Percentiles rank a stretch among this genome's conserved stretches.
phyloP scores from a whole-genome alignment of 192 early-diverging fungal species.

The Gaertneriomyces sp. region DNA sequence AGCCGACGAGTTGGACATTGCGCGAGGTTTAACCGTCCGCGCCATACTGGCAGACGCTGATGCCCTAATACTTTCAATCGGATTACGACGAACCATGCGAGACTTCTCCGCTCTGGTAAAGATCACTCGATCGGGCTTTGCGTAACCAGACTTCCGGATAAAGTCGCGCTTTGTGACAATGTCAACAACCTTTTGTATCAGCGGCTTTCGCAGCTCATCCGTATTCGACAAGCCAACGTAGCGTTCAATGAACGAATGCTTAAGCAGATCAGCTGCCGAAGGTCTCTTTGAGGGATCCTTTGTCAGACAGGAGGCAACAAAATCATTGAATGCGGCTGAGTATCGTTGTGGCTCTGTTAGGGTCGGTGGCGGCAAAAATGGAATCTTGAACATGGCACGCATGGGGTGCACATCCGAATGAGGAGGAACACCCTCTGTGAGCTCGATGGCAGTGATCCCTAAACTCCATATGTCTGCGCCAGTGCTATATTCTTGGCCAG shows the following conservation, averaged over 20 bases:
- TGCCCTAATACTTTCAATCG: neutral
- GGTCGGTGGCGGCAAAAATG: constrained; percentile 43
- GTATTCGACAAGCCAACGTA: constrained; percentile 23
- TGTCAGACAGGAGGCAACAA: constrained; percentile 37
- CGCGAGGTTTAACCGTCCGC: constrained; percentile 3
- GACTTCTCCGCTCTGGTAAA: neutral
- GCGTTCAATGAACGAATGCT: constrained; percentile 31
- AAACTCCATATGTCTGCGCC: constrained; percentile 57
- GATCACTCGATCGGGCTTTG: neutral
- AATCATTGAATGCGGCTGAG: constrained; percentile 31
- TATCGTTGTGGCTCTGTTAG: constrained; percentile 11
- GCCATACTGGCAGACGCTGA: neutral
- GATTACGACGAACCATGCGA: neutral
- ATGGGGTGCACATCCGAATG: constrained; percentile 44
- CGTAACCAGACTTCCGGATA: constrained; percentile 6
- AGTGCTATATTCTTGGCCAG: constrained; percentile 45
- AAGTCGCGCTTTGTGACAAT: constrained; percentile 12
- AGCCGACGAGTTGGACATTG: constrained; percentile 14
- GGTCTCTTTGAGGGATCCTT: constrained; percentile 36
- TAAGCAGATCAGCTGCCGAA: constrained; percentile 21
- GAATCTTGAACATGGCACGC: constrained; percentile 51
- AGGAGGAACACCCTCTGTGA: constrained; percentile 56
- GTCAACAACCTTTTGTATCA: constrained; percentile 18
- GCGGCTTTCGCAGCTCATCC: constrained; percentile 11
- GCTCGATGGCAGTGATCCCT: constrained; percentile 59